A percentile compares a stretch with the other conserved stretches of the same genome.
Conservation (phyloP, 495 filamentous ascomycete species). For the Pyrenula aspistea region DNA sequence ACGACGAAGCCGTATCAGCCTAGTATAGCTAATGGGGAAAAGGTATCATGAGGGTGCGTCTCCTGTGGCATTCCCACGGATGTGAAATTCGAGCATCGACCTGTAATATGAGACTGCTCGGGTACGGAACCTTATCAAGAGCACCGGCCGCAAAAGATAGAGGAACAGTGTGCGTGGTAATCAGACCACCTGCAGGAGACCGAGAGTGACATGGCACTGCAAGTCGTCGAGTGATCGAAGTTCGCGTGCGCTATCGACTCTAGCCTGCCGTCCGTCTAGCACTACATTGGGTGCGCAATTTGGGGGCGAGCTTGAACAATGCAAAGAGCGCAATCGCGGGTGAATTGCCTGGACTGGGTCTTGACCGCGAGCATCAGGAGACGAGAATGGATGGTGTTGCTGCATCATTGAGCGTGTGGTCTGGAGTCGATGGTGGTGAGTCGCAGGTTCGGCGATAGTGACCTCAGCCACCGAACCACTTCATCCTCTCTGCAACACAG, state of each 20-base stretch:
- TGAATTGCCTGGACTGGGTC: no score
- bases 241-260: neutral
- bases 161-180: no score
- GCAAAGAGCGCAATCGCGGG: no score
- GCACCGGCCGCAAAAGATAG: no score
- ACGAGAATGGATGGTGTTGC: no score
- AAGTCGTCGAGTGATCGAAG: neutral
- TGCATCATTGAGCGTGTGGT: no score
- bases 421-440: no score
- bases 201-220: neutral
- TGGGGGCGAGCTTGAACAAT: neutral
- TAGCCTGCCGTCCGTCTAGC: neutral
- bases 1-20: neutral
- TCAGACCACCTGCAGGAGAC: neutral
- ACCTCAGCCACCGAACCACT: neutral
- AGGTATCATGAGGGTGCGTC: neutral
- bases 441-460: neutral
- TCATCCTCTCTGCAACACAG: neutral
- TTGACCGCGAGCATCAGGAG: no score
- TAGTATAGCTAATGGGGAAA: neutral
- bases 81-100: neutral
- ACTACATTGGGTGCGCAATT: neutral
- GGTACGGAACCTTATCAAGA: no score
- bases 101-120: no score
- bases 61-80: neutral